Base-by-base conservation (phyloP, 139 green algal species). In the Chlorella sp. region DNA sequence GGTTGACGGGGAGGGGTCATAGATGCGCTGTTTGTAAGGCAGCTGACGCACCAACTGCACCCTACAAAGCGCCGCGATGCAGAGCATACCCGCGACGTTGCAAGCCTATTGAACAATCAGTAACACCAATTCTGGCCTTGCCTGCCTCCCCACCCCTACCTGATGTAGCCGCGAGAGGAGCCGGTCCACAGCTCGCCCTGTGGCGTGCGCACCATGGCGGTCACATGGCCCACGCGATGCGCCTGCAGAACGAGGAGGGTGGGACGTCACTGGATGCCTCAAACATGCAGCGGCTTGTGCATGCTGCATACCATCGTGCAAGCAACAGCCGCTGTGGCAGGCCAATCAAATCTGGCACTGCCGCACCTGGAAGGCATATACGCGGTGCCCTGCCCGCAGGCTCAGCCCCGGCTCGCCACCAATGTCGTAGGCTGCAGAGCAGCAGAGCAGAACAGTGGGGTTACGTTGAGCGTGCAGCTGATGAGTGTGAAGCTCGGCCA, bases 181-280 rank as follows among this genome's bases (percentile, higher is more conserved):
- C 86, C 93, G 7, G 89, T 95, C 93, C 93, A 96, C 69, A 96
- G 86, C 13, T 95, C 89, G n/a, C 93, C 93, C 81, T 86, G 88
- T 0, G 85, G 68, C 2, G 83, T 91, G 26, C 90, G 47, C 28
- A 70, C 82, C 68, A 96, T 80, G 39, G 87, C 64, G 2, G 87
- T 91, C 5, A 95, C 83, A 30, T 81, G 71, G 62, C 91, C 85
- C 36, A 87, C 60, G 15, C 78, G 44, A 81, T 90, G 82, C 3
- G 89, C 92, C 75, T 60, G 51, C 51, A 21, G 7, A 7, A 55
- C 7, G 44, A 11, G 44, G 7, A 55, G 44, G 44, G 44, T 11
- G 44, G 44, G 44, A 17, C 7, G 44, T 11, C 7, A 11, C 44
- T n/a, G n/a, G n/a, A n/a, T n/a, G n/a, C n/a, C n/a, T n/a, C n/a